phyloP scores from a whole-genome alignment of 2,329 filamentous ascomycete species.

The Microcyclospora tardicrescens region DNA sequence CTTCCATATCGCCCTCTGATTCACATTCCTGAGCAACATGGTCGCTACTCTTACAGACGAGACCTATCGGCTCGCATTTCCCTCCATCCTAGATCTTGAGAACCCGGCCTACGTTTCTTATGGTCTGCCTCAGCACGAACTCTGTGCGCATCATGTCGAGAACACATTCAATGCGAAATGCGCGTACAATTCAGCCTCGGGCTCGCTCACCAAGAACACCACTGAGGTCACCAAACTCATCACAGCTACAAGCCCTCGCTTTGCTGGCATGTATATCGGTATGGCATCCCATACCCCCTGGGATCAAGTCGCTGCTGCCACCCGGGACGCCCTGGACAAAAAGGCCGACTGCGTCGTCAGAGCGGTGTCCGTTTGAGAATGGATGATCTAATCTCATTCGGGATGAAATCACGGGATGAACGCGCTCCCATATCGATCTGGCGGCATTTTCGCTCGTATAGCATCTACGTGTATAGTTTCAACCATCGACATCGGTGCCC shows the following conservation, averaged over 20 bases:
- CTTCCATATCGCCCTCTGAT: too few species aligned
- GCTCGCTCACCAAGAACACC: slow-evolving; percentile 36
- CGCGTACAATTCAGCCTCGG: slow-evolving; percentile 41
- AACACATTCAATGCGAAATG: slow-evolving; percentile 32
- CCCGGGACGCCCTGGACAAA: slow-evolving; percentile 26
- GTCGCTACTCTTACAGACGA: slow-evolving; percentile 9
- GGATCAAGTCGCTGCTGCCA: slow-evolving; percentile 39
- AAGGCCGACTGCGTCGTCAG: slow-evolving; percentile 40
- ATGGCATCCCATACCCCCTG: slow-evolving; percentile 44
- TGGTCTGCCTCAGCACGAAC: slow-evolving; percentile 34
- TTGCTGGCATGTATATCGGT: slow-evolving; percentile 37
- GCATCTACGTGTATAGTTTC: too few species aligned
- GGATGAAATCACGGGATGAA: too few species aligned
- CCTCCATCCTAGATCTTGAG: slow-evolving; percentile 13
- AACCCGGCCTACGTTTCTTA: slow-evolving; percentile 29
- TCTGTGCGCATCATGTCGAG: slow-evolving; percentile 33
- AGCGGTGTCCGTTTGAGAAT: too few species aligned
- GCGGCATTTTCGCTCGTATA: too few species aligned
- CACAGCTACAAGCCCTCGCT: slow-evolving; percentile 21
- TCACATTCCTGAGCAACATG: too few species aligned
- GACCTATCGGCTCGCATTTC: slow-evolving; percentile 7
- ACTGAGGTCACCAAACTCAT: slow-evolving; percentile 31
- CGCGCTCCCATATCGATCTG: too few species aligned
- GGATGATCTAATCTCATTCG: too few species aligned
- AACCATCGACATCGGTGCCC: too few species aligned